These are phyloP conservation scores for Akebia trifoliata DNA, from an alignment of 164 flowering plant species.

Conservation along the genomic window DNA sequence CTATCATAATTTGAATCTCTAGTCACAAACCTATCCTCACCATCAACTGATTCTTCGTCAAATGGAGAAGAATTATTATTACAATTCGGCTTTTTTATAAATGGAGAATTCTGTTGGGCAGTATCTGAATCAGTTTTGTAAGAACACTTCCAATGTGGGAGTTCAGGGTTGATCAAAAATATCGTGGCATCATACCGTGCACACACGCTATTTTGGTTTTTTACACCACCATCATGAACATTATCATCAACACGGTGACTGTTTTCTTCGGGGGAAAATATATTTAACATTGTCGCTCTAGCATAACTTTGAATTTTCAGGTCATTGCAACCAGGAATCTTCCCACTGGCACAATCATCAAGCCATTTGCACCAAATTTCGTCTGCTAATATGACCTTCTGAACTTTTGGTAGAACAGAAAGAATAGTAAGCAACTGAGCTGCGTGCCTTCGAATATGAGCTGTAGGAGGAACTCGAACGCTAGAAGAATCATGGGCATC, in stretches of 20 bases:
- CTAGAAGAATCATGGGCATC: slow-evolving; percentile 54
- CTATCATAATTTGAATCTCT: slow-evolving; percentile 17
- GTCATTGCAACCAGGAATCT: slow-evolving; percentile 82
- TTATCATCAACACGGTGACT: slow-evolving; percentile 19
- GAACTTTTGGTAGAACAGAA: slow-evolving; percentile 76
- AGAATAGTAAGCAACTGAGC: slow-evolving; percentile 71
- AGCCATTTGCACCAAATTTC: slow-evolving; percentile 85
- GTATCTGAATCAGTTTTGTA: slow-evolving; percentile 16
- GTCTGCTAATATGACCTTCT: slow-evolving; percentile 54
- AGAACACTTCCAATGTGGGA: slow-evolving; percentile 79
- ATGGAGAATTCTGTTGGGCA: slow-evolving; percentile 8
- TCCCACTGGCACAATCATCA: slow-evolving; percentile 90
- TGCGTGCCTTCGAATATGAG: slow-evolving; percentile 92
- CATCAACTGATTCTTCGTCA: slow-evolving; percentile 21
- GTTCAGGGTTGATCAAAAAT: slow-evolving; percentile 75
- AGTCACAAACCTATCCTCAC: slow-evolving; percentile 11
- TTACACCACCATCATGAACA: slow-evolving; percentile 18
- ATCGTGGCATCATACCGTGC: slow-evolving; percentile 69
- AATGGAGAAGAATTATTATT: slow-evolving; percentile 10
- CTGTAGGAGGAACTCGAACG: slow-evolving; percentile 79
- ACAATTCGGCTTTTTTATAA: slow-evolving; percentile 8
- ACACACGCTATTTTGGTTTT: slow-evolving; percentile 26
- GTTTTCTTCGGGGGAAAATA: slow-evolving; percentile 42
- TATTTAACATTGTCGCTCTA: slow-evolving; percentile 67
- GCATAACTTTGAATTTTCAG: slow-evolving; percentile 89